These are phyloP conservation scores for Termitomyces sp. DNA, from an alignment of 1,284 basidiomycete genomes.

Conservation along the genomic window DNA sequence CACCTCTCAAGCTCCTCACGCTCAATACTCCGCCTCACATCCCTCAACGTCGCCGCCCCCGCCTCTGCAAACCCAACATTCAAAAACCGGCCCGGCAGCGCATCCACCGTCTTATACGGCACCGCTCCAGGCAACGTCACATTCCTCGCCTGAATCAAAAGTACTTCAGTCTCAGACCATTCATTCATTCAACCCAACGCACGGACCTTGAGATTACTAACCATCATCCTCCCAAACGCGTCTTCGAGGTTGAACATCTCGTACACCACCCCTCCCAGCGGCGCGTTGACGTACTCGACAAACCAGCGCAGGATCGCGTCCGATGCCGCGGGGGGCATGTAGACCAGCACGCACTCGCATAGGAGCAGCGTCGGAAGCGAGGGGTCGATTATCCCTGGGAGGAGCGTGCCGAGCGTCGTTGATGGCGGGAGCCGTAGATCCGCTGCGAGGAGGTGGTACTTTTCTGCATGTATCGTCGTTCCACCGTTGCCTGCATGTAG, in stretches of 20 bases:
- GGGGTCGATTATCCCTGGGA: constrained; percentile 51
- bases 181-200: neutral
- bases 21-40: constrained; percentile 58
- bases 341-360: constrained; percentile 91
- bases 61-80: constrained; percentile 50
- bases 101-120: constrained; percentile 54
- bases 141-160: constrained; percentile 72
- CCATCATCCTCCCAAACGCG: constrained; percentile 84
- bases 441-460: constrained; percentile 72
- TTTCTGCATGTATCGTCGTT: constrained; percentile 53
- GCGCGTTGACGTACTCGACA: constrained; percentile 35
- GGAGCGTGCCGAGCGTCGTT: constrained; percentile 32
- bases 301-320: constrained; percentile 73
- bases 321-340: constrained; percentile 66
- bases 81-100: constrained; percentile 62
- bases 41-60: constrained; percentile 59
- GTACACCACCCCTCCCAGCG: constrained; percentile 67
- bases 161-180: too few relatives aligned
- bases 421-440: constrained; percentile 63
- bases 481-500: constrained; percentile 61
- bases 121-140: constrained; percentile 71
- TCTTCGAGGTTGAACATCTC: constrained; percentile 89
- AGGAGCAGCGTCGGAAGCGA: constrained; percentile 74
- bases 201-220: constrained; percentile 72
- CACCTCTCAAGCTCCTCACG: constrained; percentile 15